These are phyloP conservation scores for Calonectria hawksworthii DNA, from an alignment of 2,329 filamentous ascomycete species.

Conservation along the genomic window DNA sequence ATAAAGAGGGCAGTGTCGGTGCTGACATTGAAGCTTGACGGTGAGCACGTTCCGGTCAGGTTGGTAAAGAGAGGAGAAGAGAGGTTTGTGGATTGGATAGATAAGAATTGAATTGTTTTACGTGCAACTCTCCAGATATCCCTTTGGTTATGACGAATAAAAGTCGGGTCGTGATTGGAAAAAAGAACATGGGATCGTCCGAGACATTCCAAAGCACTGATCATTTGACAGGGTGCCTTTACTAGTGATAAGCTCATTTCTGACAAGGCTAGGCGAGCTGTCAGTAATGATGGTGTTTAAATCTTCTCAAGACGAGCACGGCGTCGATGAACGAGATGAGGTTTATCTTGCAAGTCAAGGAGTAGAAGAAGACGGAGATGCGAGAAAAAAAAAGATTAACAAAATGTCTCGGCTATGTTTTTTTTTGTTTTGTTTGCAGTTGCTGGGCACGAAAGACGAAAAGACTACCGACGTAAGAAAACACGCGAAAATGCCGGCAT, in stretches of 20 bases:
- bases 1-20: constrained; percentile 71
- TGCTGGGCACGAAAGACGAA: neutral
- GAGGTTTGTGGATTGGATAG: constrained; percentile 68
- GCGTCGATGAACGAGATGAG: neutral
- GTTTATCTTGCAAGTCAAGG: neutral
- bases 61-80: constrained; percentile 79
- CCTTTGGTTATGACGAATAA: neutral
- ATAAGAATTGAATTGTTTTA: constrained; percentile 25
- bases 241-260: neutral
- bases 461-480: neutral
- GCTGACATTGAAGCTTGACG: constrained; percentile 80
- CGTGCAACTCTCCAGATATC: neutral
- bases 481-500: neutral
- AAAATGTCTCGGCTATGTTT: neutral
- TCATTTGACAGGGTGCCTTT: neutral
- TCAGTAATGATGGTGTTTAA: constrained; percentile 3
- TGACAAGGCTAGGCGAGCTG: neutral
- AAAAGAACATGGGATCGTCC: neutral
- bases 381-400: neutral
- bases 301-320: neutral
- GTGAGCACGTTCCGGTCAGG: constrained; percentile 74
- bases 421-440: too few relatives aligned
- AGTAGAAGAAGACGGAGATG: neutral
- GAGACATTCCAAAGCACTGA: neutral
- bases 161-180: neutral